Base-by-base conservation (phyloP, 2,329 filamentous ascomycete species). In the Sporothrix euskadiensis region DNA sequence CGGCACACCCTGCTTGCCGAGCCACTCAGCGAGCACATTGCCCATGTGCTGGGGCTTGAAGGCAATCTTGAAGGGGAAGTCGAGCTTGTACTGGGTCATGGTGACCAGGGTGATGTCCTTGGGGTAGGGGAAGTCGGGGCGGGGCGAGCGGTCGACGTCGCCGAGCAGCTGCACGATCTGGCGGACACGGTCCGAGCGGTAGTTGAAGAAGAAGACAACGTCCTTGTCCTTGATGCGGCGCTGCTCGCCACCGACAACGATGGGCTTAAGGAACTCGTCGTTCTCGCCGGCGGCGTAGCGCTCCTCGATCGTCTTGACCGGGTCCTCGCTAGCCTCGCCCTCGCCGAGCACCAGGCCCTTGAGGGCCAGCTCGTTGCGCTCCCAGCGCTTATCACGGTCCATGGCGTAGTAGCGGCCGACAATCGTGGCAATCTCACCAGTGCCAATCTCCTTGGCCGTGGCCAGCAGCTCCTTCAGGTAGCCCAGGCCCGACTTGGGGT, bases 161-260 rank as follows among this genome's bases (percentile, higher is more conserved):
- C 96, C 96, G 72, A 99, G 86, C 61, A 99, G 88, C 85, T 98
- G 96, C 69, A 94, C 97, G 82, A 99, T 92, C 83, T 99, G 96
- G 78, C 96, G 93, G 71, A 95, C 95, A 82, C 96, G 94, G 82
- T 99, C 96, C 73, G 96, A 98, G 80, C 96, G 94, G 88, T 99
- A 99, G 90, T 99, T 99, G 92, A 99, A 99, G 90, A 98, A 98
- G 89, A 98, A 98, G 79, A 98, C 88, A 71, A 94, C 95, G 81
- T 99, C 96, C 77, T 92, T 88, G 80, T 98, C 94, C 86, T 97
- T 90, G 81, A 99, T 91, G 78, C 96, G 92, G 75, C 88, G 87
- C 80, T 97, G 92, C 78, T 93, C 89, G 78, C 95, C 96, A 77
- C 94, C 93, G 75, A 98, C 88, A 79, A 99, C 94, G 82, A 99